Evolutionary conservation across 306 rosid species (phyloP), one percentile per base, ranked within the genome.

Genomic region (Castanea mollissima): DNA sequence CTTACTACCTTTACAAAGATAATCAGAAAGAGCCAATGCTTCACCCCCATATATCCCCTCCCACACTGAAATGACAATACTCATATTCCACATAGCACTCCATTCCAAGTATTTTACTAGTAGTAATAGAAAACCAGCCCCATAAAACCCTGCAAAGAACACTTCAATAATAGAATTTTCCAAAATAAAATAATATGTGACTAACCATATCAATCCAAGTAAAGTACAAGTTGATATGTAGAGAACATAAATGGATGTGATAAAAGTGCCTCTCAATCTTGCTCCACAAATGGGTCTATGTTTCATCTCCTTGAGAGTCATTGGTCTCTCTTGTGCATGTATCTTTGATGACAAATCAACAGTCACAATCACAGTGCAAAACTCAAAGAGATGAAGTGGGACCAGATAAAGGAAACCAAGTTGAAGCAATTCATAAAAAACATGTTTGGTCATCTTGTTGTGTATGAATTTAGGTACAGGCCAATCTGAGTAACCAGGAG

Each of bases 21-120:
- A 86, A 55, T 74, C 86, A 3, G 87, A 80, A 18, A 81, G 78
- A n/a, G 60, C 81, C 18, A 89, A 76, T 21, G 91, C 90, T 71
- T 85, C 81, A 56, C 71, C 25, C 55, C 93, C 92, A 64, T 72
- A 55, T 21, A 72, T 74, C 7, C 87, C 89, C 38, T 92, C 88
- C 81, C 86, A 41, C 14, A 89, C 67, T 32, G 94, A 90, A 27
- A 90, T 77, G 55, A 87, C 89, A 71, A 87, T 64, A 49, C 92
- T 82, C 92, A 87, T 78, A 20, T 90, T 89, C 92, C 95, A 90
- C 62, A 76, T 54, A 38, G 87, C 85, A 69, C 86, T 87, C 90
- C 92, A 83, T 74, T 87, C 91, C 80, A 86, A 74, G 79, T 86
- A 87, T 12, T 79, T 68, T 41, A 74, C 69, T 6, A 88, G 71